These are phyloP conservation scores for Bruguiera parviflora DNA, from an alignment of 345 rosid species.

Conservation along the genomic window DNA sequence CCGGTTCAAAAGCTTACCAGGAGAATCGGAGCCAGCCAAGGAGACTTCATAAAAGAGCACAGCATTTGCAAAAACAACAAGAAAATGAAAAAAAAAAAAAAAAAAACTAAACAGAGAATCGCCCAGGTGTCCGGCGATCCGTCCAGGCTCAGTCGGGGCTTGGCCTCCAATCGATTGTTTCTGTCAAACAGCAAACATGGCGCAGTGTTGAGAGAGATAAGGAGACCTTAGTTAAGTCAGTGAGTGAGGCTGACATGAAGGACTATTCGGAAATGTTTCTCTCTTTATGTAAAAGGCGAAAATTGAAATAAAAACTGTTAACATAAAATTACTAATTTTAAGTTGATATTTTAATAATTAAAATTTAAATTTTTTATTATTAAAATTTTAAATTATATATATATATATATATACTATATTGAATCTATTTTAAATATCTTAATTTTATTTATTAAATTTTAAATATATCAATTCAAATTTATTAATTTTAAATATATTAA, in stretches of 20 bases:
- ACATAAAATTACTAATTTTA: too few species aligned
- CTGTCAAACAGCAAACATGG: not conserved
- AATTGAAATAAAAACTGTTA: too few species aligned
- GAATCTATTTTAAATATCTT: too few species aligned
- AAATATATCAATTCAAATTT: too few species aligned
- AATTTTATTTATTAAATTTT: too few species aligned
- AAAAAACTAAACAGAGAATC: conserved; percentile 16
- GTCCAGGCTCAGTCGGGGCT: not conserved
- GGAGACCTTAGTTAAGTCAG: not conserved
- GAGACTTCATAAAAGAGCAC: conserved; percentile 57
- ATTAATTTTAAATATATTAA: too few species aligned
- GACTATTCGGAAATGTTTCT: not conserved
- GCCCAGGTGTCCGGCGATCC: conserved; percentile 18
- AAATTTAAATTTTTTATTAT: too few species aligned
- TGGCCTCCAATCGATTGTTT: not conserved
- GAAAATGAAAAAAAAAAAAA: not conserved
- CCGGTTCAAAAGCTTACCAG: conserved; percentile 31
- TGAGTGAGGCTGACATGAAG: not conserved
- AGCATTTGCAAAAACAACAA: conserved; percentile 10
- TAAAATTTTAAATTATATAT: too few species aligned
- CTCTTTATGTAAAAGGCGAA: too few species aligned
- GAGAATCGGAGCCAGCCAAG: conserved; percentile 34
- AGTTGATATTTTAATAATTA: too few species aligned
- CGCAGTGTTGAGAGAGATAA: not conserved
- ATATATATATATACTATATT: too few species aligned